Evolutionary conservation across 495 filamentous ascomycete genomes (phyloP).

Genomic region (Hypoxylon trugodes): DNA sequence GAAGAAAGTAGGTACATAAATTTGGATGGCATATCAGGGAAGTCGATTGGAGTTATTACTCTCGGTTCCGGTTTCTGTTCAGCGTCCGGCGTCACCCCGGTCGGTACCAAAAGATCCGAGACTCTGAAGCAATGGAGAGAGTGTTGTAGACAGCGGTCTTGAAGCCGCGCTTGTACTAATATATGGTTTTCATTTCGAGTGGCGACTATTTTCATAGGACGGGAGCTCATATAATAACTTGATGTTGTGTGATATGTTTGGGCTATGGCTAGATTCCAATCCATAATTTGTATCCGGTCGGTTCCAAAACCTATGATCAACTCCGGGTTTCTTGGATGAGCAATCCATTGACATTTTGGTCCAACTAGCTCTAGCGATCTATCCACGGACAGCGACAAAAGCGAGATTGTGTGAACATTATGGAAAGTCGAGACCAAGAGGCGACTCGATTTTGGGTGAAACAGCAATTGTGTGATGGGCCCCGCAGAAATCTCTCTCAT

Average conservation of each 20-base stretch:
- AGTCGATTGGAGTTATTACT: not conserved
- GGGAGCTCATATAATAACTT: not conserved
- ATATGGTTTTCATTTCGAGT: conserved; percentile 9
- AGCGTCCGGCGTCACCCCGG: not conserved
- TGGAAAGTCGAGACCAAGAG: not conserved
- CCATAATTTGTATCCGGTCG: conserved; percentile 18
- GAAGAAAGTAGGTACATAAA: not conserved
- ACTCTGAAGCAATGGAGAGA: conserved; percentile 3
- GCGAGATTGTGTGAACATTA: conserved; percentile 1
- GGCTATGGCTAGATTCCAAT: not conserved
- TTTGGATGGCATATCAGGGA: conserved; percentile 2
- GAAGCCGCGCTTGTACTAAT: conserved; percentile 1
- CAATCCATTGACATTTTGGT: conserved; percentile 30
- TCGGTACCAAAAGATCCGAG: not conserved
- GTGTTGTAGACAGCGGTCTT: not conserved
- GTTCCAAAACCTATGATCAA: conserved; percentile 37
- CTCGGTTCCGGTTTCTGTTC: not conserved
- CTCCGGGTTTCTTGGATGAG: conserved; percentile 35
- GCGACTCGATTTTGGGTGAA: not conserved
- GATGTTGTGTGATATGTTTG: not conserved
- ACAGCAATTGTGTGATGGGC: conserved; percentile 9
- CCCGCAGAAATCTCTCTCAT: conserved; percentile 7
- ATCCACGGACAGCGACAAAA: not conserved
- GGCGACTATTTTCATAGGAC: not conserved
- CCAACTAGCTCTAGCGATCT: conserved; percentile 3